Base-by-base conservation (phyloP, 371 early-diverging fungal genomes). In the Funneliformis caledonium region DNA sequence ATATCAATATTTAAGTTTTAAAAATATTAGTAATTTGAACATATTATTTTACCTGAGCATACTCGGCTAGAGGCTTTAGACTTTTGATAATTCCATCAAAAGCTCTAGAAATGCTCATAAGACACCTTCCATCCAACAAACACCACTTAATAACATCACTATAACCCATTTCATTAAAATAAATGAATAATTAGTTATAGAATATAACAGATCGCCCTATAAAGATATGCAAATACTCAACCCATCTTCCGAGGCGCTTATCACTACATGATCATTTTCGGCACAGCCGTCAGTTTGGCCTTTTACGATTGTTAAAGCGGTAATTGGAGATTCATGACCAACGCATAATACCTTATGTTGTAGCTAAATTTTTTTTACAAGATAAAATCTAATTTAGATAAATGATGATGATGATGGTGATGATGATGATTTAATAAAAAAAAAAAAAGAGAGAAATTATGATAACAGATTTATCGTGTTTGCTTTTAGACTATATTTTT, bases 221-320 rank as follows among this genome's bases (percentile, higher is more conserved):
- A 59, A 74, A 72, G n/a, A 16, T 4, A 48, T 12, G 50, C 9
- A 33, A 74, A 74, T 56, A 74, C 43, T 45, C 68, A 45, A 79
- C 80, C 80, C 80, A 37, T 79, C 80, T 22, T 79, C 59, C 11
- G 80, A 79, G 19, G 80, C 80, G 26, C 80, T 79, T 19, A 79
- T 79, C 4, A 79, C 4, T 47, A 79, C 72, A 69, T 79, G 43
- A 56, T 79, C 50, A 42, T 79, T 79, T 11, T 72, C 80, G 8
- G 59, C 70, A n/a, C 72, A 65, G 10, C 80, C 80, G 70, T 79
- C 80, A 22, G 72, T 79, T 4, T 70, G 60, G 22, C 61, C 47
- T 67, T 79, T 61, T 42, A 70, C 37, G 22, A 79, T 79, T 7
- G 72, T 61, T 70, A 79, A 70, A 9, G 80, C 72, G 42, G 80